Conservation (phyloP, 371 early-diverging fungal genomes). For the Rhizopus sp. region DNA sequence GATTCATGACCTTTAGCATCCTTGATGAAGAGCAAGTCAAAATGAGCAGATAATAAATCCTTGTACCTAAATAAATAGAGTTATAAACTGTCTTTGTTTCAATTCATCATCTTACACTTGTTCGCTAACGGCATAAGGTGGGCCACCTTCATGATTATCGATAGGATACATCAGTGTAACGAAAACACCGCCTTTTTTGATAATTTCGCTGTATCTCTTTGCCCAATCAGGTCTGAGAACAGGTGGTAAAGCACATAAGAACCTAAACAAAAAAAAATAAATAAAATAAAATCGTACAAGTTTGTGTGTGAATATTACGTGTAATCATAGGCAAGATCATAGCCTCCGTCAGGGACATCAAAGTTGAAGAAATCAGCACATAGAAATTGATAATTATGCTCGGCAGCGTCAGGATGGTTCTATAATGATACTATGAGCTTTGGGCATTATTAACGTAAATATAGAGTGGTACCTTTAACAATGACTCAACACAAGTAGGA, state of each 20-base stretch:
- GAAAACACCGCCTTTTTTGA: constrained; percentile 74
- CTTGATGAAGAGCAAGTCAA: constrained; percentile 61
- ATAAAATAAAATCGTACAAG: constrained; percentile 1
- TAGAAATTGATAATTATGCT: constrained; percentile 51
- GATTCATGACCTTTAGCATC: constrained; percentile 55
- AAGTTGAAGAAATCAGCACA: constrained; percentile 77
- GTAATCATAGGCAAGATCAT: constrained; percentile 83
- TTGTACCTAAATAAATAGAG: constrained; percentile 36
- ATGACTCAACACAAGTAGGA: constrained; percentile 60
- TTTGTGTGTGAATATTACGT: constrained; percentile 48
- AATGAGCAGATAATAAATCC: constrained; percentile 48
- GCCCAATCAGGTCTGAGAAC: constrained; percentile 73
- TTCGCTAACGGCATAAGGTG: constrained; percentile 65
- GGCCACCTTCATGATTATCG: constrained; percentile 55
- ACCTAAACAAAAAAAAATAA: constrained; percentile 41
- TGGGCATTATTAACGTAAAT: neutral
- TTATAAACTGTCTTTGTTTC: constrained; percentile 2
- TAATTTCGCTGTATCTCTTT: constrained; percentile 65
- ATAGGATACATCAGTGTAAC: constrained; percentile 85
- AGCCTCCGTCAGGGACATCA: constrained; percentile 54
- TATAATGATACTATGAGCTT: neutral
- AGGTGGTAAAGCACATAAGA: constrained; percentile 85
- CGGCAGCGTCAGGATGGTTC: constrained; percentile 30
- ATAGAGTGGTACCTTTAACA: constrained; percentile 42
- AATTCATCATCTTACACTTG: constrained; percentile 38